Evolutionary conservation across 345 rosid genomes (phyloP).

Genomic region (Hevea brasiliensis): DNA sequence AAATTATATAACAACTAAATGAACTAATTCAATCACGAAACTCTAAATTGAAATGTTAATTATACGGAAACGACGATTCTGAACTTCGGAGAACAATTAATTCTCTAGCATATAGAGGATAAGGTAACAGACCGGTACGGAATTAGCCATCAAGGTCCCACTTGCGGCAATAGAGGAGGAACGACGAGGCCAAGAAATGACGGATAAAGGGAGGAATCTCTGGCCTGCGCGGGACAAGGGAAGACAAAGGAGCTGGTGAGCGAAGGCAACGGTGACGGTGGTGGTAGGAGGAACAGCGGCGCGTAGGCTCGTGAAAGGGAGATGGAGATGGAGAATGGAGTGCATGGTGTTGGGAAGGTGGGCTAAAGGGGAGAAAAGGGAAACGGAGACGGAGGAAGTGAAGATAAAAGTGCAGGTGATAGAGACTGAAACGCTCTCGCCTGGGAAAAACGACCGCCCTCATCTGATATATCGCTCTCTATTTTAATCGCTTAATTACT

Average conservation of each 20-base stretch:
- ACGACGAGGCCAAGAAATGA: conserved; percentile 26
- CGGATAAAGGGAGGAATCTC: conserved; percentile 11
- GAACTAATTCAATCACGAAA: not conserved
- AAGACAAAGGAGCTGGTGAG: conserved; percentile 36
- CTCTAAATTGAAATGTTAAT: not conserved
- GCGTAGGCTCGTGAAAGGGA: conserved; percentile 39
- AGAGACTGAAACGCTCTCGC: not conserved
- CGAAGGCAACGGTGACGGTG: conserved; percentile 4
- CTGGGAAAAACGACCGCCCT: too few species aligned
- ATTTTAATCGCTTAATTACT: too few species aligned
- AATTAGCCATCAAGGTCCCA: conserved; percentile 55
- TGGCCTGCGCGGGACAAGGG: conserved; percentile 29
- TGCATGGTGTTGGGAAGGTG: conserved; percentile 39
- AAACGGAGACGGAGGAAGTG: not conserved
- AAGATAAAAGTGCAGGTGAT: not conserved
- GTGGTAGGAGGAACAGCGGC: conserved; percentile 24
- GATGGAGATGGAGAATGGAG: conserved; percentile 34
- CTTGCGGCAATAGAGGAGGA: conserved; percentile 35
- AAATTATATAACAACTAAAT: too few species aligned
- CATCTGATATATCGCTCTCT: too few species aligned
- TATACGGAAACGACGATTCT: not conserved
- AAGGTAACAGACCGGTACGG: conserved; percentile 47
- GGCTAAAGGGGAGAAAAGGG: not conserved
- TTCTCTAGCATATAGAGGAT: conserved; percentile 10
- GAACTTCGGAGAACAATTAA: not conserved